Base-by-base conservation (phyloP, 2,329 filamentous ascomycete genomes). In the Fusarium incarnatum region DNA sequence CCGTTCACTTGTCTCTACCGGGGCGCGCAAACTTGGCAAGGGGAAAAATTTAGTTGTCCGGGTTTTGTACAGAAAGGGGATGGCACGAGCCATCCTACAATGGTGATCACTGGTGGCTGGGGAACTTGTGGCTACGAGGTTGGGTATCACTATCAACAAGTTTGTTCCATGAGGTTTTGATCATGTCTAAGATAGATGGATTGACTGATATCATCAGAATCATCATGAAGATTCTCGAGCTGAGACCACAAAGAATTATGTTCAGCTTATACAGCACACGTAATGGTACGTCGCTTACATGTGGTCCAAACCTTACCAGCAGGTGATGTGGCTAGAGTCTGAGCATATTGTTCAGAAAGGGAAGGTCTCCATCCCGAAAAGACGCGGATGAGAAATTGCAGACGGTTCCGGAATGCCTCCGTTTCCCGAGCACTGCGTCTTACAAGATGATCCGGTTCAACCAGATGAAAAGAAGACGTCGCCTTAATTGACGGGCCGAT, bases 1-100 rank as follows among this genome's bases (percentile, higher is more conserved):
- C 74, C 71, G 75, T 76, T 72, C 75, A 79, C 75, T 77, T 82
- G 78, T 74, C 58, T 73, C 73, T 82, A 82, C 72, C 80, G 80
- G 80, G 79, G 80, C 71, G 73, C 54, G 71, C 42, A 48, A 70
- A 76, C 75, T 68, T 75, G 75, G 73, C 72, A 73, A 74, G 58
- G 60, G 59, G 75, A 64, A 80, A 80, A 80, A 77, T 77, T 78
- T 77, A 77, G 77, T 77, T 79, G 75, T 72, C 75, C 76, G 73
- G 69, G 74, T 60, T 74, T 68, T 70, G 66, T 71, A 67, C 45
- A 44, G 47, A 56, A 56, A 66, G 32, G 57, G 48, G 60, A 41
- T 34, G 42, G 72, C 67, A 56, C 65, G 61, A 64, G 20, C 60
- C 65, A 70, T 8, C 25, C 56, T 20, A 10, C 37, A 28, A 52